Percentiles rank a stretch among this genome's conserved stretches.
Evolutionary conservation across 2,329 filamentous ascomycete genomes (phyloP).

Genomic region (Xenoacremonium recifei): DNA sequence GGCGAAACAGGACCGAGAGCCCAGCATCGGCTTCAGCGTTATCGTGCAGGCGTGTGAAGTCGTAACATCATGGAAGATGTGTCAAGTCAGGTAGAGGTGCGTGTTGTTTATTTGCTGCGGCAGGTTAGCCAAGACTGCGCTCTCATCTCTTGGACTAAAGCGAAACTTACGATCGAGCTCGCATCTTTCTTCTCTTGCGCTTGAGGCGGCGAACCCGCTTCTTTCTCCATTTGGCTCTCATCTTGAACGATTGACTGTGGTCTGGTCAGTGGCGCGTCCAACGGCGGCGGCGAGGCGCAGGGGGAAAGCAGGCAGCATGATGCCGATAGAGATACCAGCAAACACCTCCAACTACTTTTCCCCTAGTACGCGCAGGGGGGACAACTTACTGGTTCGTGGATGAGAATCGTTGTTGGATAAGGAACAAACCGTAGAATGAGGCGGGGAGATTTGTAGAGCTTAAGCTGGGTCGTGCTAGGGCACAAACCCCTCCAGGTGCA

Average conservation of each 20-base stretch:
- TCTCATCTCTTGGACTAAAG: too few relatives aligned
- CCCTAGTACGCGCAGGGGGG: constrained; percentile 10
- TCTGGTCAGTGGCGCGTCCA: constrained; percentile 18
- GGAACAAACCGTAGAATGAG: constrained; percentile 32
- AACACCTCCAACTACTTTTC: constrained; percentile 8
- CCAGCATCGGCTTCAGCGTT: constrained; percentile 23
- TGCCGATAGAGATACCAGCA: constrained; percentile 1
- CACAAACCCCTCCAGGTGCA: constrained; percentile 34
- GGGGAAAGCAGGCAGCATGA: background rate
- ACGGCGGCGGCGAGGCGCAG: background rate
- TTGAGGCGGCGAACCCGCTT: constrained; percentile 99
- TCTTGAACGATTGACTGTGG: constrained; percentile 50
- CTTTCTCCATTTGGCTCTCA: constrained; percentile 99
- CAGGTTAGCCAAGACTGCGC: too few relatives aligned
- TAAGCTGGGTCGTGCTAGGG: constrained; percentile 35
- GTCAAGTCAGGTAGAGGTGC: constrained; percentile 56
- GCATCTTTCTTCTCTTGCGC: constrained; percentile 99
- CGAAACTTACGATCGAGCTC: constrained; percentile 83
- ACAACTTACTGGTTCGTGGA: constrained; percentile 40
- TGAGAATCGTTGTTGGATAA: constrained; percentile 47
- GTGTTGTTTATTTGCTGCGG: constrained; percentile 66
- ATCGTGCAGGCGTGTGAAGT: constrained; percentile 31
- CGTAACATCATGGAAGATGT: constrained; percentile 41
- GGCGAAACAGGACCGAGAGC: constrained; percentile 17
- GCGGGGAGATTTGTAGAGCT: constrained; percentile 28